Percentiles rank a stretch among this genome's conserved stretches.
These are phyloP conservation scores for Rhizopogon sp. DNA, from an alignment of 768 basidiomycete species.

Conservation along the genomic window DNA sequence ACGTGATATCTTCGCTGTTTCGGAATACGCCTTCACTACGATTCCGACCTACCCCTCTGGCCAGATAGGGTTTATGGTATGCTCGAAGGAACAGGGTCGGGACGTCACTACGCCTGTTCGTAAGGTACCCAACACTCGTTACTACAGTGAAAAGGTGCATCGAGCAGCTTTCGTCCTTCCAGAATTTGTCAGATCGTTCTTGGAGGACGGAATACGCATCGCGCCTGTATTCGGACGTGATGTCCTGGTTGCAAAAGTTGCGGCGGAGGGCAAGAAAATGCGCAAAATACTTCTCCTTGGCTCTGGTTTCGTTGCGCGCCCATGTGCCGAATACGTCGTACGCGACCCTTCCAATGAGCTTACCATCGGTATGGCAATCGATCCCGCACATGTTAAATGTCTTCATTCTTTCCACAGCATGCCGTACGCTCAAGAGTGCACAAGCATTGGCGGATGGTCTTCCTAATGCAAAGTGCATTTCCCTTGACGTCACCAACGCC, in stretches of 20 bases:
- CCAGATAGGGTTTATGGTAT: conserved; percentile 92
- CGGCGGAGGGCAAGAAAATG: conserved; percentile 47
- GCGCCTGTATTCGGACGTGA: conserved; percentile 72
- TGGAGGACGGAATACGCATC: conserved; percentile 70
- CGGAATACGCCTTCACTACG: conserved; percentile 92
- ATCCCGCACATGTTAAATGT: background rate
- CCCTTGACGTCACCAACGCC: conserved; percentile 75
- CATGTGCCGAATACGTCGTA: conserved; percentile 93
- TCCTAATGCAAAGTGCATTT: conserved; percentile 64
- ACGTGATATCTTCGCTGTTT: conserved; percentile 67
- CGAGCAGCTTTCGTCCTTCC: conserved; percentile 82
- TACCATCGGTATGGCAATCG: conserved; percentile 62
- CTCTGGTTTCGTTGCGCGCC: conserved; percentile 91
- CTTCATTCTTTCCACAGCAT: conserved; percentile 44
- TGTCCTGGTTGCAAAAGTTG: conserved; percentile 37
- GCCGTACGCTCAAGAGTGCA: conserved; percentile 80
- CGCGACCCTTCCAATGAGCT: conserved; percentile 77
- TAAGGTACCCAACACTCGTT: conserved; percentile 63
- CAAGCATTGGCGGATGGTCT: conserved; percentile 64
- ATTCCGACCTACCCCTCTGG: conserved; percentile 99
- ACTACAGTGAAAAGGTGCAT: conserved; percentile 86
- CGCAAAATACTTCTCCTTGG: conserved; percentile 81
- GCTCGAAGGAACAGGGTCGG: conserved; percentile 69
- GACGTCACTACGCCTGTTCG: conserved; percentile 73
- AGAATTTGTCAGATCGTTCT: conserved; percentile 76